These are phyloP conservation scores for Primulina tabacum DNA, from an alignment of 257 asterid genomes.

Conservation along the genomic window DNA sequence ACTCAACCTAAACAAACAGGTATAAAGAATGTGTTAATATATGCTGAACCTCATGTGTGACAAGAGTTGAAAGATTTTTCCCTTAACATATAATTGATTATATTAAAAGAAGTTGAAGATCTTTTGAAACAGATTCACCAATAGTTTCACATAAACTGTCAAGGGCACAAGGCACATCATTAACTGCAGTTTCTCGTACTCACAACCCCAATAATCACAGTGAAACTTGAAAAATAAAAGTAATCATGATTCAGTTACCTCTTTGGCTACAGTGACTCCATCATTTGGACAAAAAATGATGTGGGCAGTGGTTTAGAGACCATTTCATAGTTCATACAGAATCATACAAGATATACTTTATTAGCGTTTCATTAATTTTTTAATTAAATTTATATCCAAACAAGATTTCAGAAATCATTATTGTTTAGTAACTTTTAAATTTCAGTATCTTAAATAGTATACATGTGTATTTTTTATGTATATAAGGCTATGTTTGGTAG, in stretches of 20 bases:
- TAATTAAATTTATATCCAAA: too few species aligned
- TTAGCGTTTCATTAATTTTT: too few species aligned
- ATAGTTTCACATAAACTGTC: too few species aligned
- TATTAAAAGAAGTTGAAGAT: background rate
- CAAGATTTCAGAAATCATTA: too few species aligned
- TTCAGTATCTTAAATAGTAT: too few species aligned
- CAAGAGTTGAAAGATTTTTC: background rate
- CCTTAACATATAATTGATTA: background rate
- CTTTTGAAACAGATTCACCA: background rate
- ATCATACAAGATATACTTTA: too few species aligned
- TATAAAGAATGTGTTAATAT: background rate
- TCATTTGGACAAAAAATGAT: slow-evolving; percentile 55
- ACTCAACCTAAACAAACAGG: slow-evolving; percentile 58
- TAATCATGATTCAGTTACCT: slow-evolving; percentile 39
- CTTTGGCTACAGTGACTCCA: slow-evolving; percentile 94
- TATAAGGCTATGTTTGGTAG: too few species aligned
- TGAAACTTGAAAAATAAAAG: background rate
- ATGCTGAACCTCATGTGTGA: background rate
- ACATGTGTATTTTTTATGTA: too few species aligned
- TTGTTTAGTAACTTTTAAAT: too few species aligned
- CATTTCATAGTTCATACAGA: too few species aligned
- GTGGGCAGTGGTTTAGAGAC: too few species aligned
- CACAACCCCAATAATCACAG: background rate
- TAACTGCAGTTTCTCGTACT: background rate
- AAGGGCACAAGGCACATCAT: background rate